Conservation (phyloP, 1,139 yeast genomes). For the Debaryomyces psychrophilus region DNA sequence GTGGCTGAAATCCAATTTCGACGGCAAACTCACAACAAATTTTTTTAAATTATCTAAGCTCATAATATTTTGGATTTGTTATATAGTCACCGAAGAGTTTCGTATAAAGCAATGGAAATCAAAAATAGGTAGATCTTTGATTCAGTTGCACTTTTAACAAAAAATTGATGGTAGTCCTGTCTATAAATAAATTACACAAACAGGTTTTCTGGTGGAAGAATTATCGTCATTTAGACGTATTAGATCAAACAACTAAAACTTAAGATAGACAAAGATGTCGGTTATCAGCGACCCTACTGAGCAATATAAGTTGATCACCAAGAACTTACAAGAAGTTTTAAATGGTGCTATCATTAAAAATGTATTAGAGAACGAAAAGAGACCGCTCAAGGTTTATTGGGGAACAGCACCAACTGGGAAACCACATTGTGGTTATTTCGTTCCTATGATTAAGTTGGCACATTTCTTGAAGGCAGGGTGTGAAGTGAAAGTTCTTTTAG, state of each 20-base stretch:
- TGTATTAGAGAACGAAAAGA: conserved; percentile 75
- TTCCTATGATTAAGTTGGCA: conserved; percentile 95
- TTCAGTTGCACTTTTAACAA: neutral
- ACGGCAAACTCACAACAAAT: conserved; percentile 35
- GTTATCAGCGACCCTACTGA: conserved; percentile 52
- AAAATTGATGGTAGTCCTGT: neutral
- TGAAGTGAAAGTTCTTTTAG: conserved; percentile 87
- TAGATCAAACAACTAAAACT: neutral
- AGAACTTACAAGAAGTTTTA: conserved; percentile 87
- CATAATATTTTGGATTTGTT: conserved; percentile 14
- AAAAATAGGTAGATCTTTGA: neutral
- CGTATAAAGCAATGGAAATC: neutral
- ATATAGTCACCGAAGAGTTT: conserved; percentile 1
- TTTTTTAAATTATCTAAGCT: conserved; percentile 25
- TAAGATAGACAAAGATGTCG: conserved; percentile 21
- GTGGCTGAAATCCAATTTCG: conserved; percentile 20
- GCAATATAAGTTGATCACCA: conserved; percentile 77
- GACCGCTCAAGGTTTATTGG: conserved; percentile 92
- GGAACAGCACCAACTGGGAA: conserved; percentile 84
- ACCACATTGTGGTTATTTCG: conserved; percentile 98
- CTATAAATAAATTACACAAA: conserved; percentile 2
- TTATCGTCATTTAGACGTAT: neutral
- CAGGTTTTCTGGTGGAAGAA: neutral
- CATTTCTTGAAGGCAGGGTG: conserved; percentile 95
- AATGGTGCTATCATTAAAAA: conserved; percentile 87